phyloP scores from a whole-genome alignment of 148 eudicot species.

The Dysphania ambrosioides region DNA sequence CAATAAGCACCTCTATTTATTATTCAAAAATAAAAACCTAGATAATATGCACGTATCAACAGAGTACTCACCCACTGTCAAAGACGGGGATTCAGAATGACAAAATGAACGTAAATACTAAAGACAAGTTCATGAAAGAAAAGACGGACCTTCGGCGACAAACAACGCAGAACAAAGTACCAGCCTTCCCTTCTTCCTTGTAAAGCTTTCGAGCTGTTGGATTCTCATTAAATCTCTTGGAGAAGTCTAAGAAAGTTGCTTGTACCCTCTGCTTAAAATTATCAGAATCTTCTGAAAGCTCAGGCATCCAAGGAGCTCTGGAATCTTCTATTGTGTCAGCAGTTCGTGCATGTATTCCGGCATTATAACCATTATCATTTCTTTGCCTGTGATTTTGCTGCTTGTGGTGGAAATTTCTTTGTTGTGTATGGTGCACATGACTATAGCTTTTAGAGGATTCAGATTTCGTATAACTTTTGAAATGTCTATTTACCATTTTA shows the following conservation, averaged over 20 bases:
- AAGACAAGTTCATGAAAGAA: slow-evolving; percentile 14
- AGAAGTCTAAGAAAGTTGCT: slow-evolving; percentile 31
- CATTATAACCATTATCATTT: slow-evolving; percentile 20
- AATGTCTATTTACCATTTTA: slow-evolving; percentile 23
- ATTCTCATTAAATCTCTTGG: slow-evolving; percentile 41
- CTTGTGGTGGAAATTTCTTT: slow-evolving; percentile 24
- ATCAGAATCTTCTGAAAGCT: slow-evolving; percentile 32
- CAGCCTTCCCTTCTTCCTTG: slow-evolving; percentile 47
- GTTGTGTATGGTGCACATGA: slow-evolving; percentile 19
- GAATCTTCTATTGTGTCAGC: slow-evolving; percentile 12
- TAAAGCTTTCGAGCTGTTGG: slow-evolving; percentile 34
- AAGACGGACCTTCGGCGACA: slow-evolving; percentile 47
- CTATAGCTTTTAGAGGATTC: slow-evolving; percentile 26
- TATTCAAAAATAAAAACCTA: background rate
- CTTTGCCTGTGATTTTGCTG: slow-evolving; percentile 31
- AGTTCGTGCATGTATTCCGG: slow-evolving; percentile 15
- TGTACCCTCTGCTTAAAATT: slow-evolving; percentile 38
- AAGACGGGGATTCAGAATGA: background rate
- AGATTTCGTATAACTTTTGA: slow-evolving; percentile 25
- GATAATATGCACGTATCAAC: slow-evolving; percentile 1
- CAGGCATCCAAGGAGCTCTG: slow-evolving; percentile 21
- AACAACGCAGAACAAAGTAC: slow-evolving; percentile 49
- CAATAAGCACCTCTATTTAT: background rate
- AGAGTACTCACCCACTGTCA: background rate
- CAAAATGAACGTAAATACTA: slow-evolving; percentile 4